A percentile compares a stretch with the other conserved stretches of the same genome.
phyloP scores from a whole-genome alignment of 306 rosid species.

The Cucurbita maxima region DNA sequence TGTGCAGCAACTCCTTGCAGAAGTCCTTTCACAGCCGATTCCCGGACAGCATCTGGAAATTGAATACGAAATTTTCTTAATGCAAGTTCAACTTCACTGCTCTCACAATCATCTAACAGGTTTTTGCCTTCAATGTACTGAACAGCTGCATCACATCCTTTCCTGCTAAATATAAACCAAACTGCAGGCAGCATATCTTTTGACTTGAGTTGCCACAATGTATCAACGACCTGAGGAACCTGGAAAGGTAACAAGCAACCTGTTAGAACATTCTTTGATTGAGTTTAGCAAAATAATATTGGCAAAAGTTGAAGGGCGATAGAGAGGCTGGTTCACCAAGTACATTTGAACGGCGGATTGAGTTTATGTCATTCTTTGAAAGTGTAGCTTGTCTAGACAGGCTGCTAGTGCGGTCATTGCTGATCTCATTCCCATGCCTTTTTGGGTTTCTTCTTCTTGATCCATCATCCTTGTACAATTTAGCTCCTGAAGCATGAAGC shows the following conservation, averaged over 20 bases:
- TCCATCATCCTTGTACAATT: constrained; percentile 59
- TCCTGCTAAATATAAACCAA: constrained; percentile 99
- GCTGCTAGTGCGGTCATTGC: constrained; percentile 45
- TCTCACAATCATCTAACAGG: constrained; percentile 72
- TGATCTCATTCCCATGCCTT: constrained; percentile 27
- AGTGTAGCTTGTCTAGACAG: constrained; percentile 45
- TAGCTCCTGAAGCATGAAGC: constrained; percentile 49
- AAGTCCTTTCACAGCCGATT: constrained; percentile 66
- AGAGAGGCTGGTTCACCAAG: constrained; percentile 1
- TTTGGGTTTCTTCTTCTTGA: constrained; percentile 47
- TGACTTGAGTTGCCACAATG: constrained; percentile 67
- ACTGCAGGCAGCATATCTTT: constrained; percentile 89
- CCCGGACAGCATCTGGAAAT: constrained; percentile 94
- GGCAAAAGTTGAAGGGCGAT: not conserved
- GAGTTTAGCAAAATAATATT: not conserved
- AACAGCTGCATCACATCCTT: constrained; percentile 92
- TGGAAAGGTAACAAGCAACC: constrained; percentile 11
- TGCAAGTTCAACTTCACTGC: constrained; percentile 75
- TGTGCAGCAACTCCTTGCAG: constrained; percentile 89
- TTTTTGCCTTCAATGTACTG: constrained; percentile 64
- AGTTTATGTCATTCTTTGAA: constrained; percentile 69
- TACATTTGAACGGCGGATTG: constrained; percentile 65
- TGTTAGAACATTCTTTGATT: not conserved
- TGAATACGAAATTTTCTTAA: constrained; percentile 72
- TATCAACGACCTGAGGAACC: constrained; percentile 87